Evolutionary conservation across 2,329 filamentous ascomycete genomes (phyloP), one percentile per base, ranked within the genome.

Genomic region (Fusarium papillatum): DNA sequence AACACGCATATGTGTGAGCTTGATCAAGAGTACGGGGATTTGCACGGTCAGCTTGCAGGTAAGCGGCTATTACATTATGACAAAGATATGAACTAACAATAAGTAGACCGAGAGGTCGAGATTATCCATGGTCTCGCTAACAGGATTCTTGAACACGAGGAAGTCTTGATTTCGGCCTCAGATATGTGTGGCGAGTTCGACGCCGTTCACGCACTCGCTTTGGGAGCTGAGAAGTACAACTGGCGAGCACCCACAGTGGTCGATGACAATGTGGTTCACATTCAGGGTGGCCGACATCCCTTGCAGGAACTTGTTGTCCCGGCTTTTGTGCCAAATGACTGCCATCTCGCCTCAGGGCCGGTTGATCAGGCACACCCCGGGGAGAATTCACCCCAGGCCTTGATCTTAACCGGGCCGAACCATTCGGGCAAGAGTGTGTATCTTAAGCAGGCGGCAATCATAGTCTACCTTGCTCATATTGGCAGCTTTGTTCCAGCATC

Each of bases 401-500:
- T 98, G 16, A 86, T 98, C 8, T 84, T 99, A 79, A 98, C 97
- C 0, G 97, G 97, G 0, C 96, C 97, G 7, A 99, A 99, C 78
- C 97, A 97, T 82, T 98, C 97, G 0, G 97, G 97, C 0, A 99
- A 99, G 83, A 98, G 95, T 78, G 91, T 98, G 0, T 98, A 98
- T 83, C 89, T 98, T 81, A 99, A 98, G 83, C 96, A 99, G 82
- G 91, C 95, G 38, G 97, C 96, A 7, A 86, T 98, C 62, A 97
- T 98, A 70, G 93, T 98, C 17, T 98, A 97, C 81, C 90, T 99
- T 83, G 95, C 97, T 1, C 97, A 99, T 81, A 91, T 98, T 65
- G 97, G 97, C 64, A 96, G 95, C 82, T 98, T 95, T 81, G 95
- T 99, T 2, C 96, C 97, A 1, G 96, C 96, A 2, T 88, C 92